phyloP scores from a whole-genome alignment of 2,329 filamentous ascomycete genomes.

The Botrytis paeoniae region DNA sequence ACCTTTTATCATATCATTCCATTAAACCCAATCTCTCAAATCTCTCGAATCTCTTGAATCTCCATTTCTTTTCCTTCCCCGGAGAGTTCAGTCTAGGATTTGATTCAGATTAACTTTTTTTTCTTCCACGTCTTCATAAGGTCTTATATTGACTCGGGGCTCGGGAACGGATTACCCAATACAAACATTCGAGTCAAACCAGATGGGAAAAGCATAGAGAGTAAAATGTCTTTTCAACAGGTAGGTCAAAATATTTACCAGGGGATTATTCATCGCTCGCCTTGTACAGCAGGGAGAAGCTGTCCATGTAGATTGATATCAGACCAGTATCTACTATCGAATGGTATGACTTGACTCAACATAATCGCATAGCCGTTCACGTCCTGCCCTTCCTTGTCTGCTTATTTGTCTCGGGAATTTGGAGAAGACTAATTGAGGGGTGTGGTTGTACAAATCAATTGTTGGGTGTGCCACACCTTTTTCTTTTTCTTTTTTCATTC shows the following conservation, averaged over 20 bases:
- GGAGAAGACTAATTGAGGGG: not conserved
- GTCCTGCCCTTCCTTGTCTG: not conserved
- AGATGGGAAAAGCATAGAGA: not conserved
- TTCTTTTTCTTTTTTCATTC: not conserved
- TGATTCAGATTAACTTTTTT: not conserved
- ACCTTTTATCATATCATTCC: not conserved
- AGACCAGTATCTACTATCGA: not conserved
- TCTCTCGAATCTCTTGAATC: not conserved
- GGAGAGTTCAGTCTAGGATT: not conserved
- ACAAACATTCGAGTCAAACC: not conserved
- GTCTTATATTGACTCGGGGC: not conserved
- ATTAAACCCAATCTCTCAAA: not conserved
- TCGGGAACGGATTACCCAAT: not conserved
- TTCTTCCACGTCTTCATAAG: not conserved
- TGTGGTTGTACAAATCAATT: not conserved
- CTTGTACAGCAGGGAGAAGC: not conserved
- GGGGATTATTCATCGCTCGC: not conserved
- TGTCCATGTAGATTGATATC: not conserved
- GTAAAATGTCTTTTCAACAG: not conserved
- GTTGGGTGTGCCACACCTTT: not conserved
- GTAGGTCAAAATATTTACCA: not conserved
- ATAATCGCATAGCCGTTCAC: not conserved
- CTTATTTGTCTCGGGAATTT: not conserved
- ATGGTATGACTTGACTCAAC: not conserved
- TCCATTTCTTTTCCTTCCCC: not conserved